Conservation (phyloP, 2,329 filamentous ascomycete species). For the Epichloe elymi region DNA sequence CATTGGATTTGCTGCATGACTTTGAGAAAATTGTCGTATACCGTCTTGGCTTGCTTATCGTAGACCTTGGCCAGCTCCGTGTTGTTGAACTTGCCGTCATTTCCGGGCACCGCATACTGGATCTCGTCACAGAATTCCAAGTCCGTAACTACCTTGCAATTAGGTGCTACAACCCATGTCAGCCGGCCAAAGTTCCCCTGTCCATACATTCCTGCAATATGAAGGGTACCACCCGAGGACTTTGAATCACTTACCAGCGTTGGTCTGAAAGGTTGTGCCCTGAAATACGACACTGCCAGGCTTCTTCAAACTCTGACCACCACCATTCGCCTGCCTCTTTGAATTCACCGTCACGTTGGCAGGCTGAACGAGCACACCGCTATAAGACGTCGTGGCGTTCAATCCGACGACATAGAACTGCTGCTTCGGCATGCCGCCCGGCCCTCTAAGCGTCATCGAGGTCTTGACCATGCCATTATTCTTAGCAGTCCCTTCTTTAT, state of each 20-base stretch:
- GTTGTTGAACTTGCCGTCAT: constrained; percentile 48
- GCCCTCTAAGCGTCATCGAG: constrained; percentile 56
- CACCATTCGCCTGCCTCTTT: constrained; percentile 21
- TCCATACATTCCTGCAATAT: neutral
- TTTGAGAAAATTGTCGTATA: constrained; percentile 69
- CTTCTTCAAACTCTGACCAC: constrained; percentile 19
- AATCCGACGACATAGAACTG: constrained; percentile 77
- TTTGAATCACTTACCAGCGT: constrained; percentile 45
- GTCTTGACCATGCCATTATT: constrained; percentile 30
- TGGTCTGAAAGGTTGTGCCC: constrained; percentile 62
- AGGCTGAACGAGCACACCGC: constrained; percentile 58
- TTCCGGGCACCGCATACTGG: constrained; percentile 83
- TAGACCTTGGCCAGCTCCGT: constrained; percentile 57
- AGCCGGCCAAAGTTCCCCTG: neutral
- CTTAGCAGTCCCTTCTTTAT: constrained; percentile 25
- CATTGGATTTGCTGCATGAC: constrained; percentile 77
- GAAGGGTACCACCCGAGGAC: neutral
- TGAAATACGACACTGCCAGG: constrained; percentile 67
- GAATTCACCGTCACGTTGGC: constrained; percentile 32
- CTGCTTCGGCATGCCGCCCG: constrained; percentile 60
- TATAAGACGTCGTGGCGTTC: constrained; percentile 58
- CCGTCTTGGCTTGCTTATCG: constrained; percentile 55
- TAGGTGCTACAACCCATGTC: constrained; percentile 41
- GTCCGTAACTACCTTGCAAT: constrained; percentile 76
- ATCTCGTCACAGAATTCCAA: constrained; percentile 81